These are phyloP conservation scores for Nicotiana rustica DNA, from an alignment of 305 asterid genomes.

Conservation along the genomic window DNA sequence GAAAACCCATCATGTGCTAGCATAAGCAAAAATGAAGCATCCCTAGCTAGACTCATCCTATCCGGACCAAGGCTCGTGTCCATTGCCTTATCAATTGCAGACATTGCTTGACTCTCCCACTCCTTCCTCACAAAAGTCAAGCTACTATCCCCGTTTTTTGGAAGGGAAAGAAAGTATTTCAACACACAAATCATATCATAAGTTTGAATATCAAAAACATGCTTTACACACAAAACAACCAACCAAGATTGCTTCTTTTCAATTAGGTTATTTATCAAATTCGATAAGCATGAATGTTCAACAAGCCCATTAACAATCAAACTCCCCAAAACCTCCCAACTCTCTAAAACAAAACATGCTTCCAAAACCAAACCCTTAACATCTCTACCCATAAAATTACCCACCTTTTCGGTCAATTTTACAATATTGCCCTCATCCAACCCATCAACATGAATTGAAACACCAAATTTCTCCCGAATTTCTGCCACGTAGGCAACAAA, in stretches of 20 bases:
- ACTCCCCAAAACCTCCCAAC: conserved; percentile 65
- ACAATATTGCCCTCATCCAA: conserved; percentile 48
- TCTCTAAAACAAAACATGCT: conserved; percentile 64
- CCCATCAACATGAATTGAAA: conserved; percentile 40
- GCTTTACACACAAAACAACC: conserved; percentile 66
- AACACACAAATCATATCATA: conserved; percentile 72
- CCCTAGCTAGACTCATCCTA: conserved; percentile 55
- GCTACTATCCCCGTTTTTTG: conserved; percentile 53
- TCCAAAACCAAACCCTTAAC: conserved; percentile 68
- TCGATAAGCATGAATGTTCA: conserved; percentile 49
- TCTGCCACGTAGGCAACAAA: conserved; percentile 58
- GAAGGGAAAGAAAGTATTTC: conserved; percentile 66
- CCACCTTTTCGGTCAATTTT: conserved; percentile 59
- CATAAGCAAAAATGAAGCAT: conserved; percentile 74
- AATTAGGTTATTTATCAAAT: conserved; percentile 61
- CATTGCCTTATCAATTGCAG: conserved; percentile 62
- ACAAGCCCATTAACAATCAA: conserved; percentile 65
- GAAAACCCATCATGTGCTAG: conserved; percentile 80
- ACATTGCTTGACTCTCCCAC: conserved; percentile 70
- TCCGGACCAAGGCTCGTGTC: conserved; percentile 48
- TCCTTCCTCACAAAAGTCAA: conserved; percentile 65
- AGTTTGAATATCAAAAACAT: conserved; percentile 65
- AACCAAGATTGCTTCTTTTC: conserved; percentile 65
- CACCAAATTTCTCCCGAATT: conserved; percentile 51
- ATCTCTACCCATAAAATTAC: conserved; percentile 63